Percentiles rank a stretch among this genome's conserved stretches.
phyloP scores from a whole-genome alignment of 208 protist species.

The Acanthamoeba triangularis region DNA sequence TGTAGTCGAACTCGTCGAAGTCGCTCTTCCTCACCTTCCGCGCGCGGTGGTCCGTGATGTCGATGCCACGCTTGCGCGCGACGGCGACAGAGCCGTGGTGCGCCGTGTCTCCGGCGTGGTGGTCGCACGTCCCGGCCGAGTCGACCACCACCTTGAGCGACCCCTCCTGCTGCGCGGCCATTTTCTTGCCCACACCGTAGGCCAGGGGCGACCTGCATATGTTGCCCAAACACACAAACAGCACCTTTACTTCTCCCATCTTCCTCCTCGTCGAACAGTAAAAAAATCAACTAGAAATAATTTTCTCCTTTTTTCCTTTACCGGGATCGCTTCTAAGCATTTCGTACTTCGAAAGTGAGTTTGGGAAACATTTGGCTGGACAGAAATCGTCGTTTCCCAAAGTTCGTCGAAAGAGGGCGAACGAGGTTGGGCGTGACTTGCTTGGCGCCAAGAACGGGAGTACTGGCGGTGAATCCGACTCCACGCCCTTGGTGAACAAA shows the following conservation, averaged over 20 bases:
- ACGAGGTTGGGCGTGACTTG: too few relatives aligned
- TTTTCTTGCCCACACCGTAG: constrained; percentile 51
- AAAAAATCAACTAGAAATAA: background rate
- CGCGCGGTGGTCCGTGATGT: constrained; percentile 69
- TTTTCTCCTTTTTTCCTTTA: background rate
- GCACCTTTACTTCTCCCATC: constrained; percentile 60
- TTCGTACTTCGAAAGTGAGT: background rate
- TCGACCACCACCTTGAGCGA: constrained; percentile 60
- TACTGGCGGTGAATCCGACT: too few relatives aligned
- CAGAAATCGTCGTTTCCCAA: background rate
- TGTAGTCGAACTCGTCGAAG: constrained; percentile 80
- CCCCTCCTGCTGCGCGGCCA: background rate
- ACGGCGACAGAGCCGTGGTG: constrained; percentile 21
- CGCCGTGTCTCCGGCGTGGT: constrained; percentile 63
- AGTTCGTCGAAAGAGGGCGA: background rate
- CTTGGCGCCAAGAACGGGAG: background rate
- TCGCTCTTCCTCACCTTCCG: constrained; percentile 76
- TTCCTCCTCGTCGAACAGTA: background rate
- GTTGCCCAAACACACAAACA: constrained; percentile 84
- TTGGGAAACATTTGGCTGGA: background rate
- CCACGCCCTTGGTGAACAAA: too few relatives aligned
- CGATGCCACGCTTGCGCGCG: constrained; percentile 1
- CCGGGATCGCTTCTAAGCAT: too few relatives aligned
- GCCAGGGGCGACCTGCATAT: constrained; percentile 84
- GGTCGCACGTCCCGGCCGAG: constrained; percentile 77